Evolutionary conservation across 2,329 filamentous ascomycete genomes (phyloP), one percentile per base, ranked within the genome.

Genomic region (Diaporthe aspalathi): DNA sequence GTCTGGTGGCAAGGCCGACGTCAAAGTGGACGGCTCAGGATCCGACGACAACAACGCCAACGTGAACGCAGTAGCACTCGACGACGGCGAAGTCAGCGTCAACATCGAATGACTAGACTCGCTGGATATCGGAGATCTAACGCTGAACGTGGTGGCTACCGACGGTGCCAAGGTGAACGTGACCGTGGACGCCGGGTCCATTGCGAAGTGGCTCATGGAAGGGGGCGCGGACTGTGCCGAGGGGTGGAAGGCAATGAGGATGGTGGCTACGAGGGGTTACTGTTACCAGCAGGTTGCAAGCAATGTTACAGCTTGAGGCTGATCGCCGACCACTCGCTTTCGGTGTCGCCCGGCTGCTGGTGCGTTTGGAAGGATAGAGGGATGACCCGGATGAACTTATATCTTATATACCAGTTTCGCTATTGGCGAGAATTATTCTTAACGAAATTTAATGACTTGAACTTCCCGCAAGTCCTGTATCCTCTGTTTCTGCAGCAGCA

Each of bases 51-150:
- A 63, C 43, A 63, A 63, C 57, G 57, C 57, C 57, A 63, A 63
- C 27, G 40, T 63, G 9, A 63, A 63, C 17, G 57, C 57, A 11
- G 57, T 63, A 14, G 57, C 57, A 6, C 16, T 63, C 12, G 40
- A 63, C n/a, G 60, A 63, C 7, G 60, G 60, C 2, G 43, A 63
- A 43, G 60, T 49, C 43, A 63, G 14, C 43, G 60, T 63, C 0
- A 63, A 63, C 3, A 17, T 49, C 43, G 60, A 63, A 63, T 63
- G 60, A 63, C 60, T 63, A 63, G 60, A 63, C 43, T 49, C 43
- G 43, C 60, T 63, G 60, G 60, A 63, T 63, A 8, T 63, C 5
- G 57, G 24, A 5, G 43, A 63, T n/a, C 35, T 63, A 43, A 63
- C 49, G 27, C 60, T 63, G 27, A 63, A 49, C 20, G 60, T 63